Evolutionary conservation across 768 basidiomycete species (phyloP), one percentile per base, ranked within the genome.

Genomic region (Mycena chlorophos): DNA sequence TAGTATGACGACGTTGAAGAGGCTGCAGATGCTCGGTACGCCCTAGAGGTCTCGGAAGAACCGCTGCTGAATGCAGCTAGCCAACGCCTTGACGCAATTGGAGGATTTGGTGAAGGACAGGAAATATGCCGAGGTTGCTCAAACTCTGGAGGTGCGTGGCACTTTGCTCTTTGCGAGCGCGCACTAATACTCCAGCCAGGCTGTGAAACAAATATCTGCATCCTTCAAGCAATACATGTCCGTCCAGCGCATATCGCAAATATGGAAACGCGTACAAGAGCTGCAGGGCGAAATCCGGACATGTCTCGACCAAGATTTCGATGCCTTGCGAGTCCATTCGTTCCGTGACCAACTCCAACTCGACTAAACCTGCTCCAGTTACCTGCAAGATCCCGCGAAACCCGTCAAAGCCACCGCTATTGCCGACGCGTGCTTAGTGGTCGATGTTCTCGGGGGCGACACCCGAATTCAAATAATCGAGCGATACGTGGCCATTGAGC

Each of bases 11-110:
- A 87, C 87, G 2, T 71, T 98, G 63, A 94, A 92, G 71, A 76
- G 94, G 54, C 76, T 98, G 66, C 93, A 94, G 67, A 97, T 97
- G 93, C 80, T 99, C 20, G 91, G 96, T 95, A 62, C 42, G 86
- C 72, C 31, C 25, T 19, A 3, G 0, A 45, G 22, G 39, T 34
- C 48, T 38, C 20, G 54, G 20, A 4, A 25, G 42, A 14, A 45
- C 14, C 0, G 12, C 13, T 46, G 14, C 25, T 46, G 13, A 40
- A 26, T 39, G 39, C 46, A 20, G 28, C 52, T 51, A 98, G 94
- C 88, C 25, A 92, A 93, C 63, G 88, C 88, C 12, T 72, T 94
- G 45, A 81, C 84, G 10, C 92, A 94, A 63, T 72, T 98, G 25
- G 88, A 94, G 57, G 86, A 85, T 39, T 79, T 89, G 22, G 78